phyloP scores from a whole-genome alignment of 257 asterid genomes.

The Scutellaria baicalensis region DNA sequence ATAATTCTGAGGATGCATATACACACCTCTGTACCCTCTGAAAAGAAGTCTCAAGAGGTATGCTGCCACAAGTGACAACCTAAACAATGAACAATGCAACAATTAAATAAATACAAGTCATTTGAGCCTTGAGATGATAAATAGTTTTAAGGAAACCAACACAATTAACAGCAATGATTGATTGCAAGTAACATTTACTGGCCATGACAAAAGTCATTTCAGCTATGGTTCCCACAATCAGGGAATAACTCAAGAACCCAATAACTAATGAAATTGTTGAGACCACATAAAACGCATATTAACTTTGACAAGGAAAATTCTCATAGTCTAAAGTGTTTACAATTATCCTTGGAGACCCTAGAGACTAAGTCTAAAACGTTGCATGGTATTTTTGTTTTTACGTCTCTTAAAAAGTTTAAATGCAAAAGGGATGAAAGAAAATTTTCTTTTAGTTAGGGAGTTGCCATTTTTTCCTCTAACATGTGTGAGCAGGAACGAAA shows the following conservation, averaged over 20 bases:
- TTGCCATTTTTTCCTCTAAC: neutral
- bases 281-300: neutral
- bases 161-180: neutral
- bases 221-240: constrained; percentile 4
- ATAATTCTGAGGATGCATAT: constrained; percentile 73
- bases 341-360: neutral
- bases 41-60: constrained; percentile 93
- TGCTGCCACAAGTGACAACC: constrained; percentile 98
- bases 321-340: neutral
- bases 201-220: neutral
- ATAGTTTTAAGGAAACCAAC: neutral
- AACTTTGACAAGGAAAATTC: neutral
- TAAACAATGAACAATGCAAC: constrained; percentile 13
- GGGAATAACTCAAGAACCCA: neutral
- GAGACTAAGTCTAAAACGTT: neutral
- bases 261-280: neutral
- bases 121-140: neutral
- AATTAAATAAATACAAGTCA: neutral
- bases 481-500: neutral
- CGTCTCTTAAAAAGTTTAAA: neutral
- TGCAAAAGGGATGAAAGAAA: neutral
- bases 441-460: neutral
- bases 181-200: neutral
- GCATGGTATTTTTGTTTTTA: neutral
- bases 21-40: constrained; percentile 82